A percentile compares a stretch with the other conserved stretches of the same genome.
These are phyloP conservation scores for Solanum tarijense DNA, from an alignment of 257 asterid genomes.

Conservation along the genomic window DNA sequence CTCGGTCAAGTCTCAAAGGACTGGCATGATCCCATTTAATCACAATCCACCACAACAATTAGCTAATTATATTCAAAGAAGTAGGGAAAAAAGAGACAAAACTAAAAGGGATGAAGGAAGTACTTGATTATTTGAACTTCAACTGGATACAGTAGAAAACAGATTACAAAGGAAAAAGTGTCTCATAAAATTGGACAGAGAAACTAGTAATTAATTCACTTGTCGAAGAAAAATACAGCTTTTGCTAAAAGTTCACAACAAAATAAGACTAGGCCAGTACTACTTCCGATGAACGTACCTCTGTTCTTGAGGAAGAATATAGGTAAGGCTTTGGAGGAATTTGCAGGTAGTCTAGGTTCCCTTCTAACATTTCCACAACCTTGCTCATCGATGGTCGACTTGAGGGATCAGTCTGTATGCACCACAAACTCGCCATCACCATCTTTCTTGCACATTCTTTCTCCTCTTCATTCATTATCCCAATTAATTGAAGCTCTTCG, in stretches of 20 bases:
- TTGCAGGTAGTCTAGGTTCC: neutral
- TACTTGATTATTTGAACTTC: no score
- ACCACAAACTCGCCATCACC: slow-evolving; percentile 32
- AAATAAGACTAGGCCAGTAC: neutral
- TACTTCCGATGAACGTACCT: no score
- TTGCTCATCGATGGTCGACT: slow-evolving; percentile 19
- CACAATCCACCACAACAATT: neutral
- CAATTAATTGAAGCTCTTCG: neutral
- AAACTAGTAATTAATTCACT: no score
- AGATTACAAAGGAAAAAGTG: no score
- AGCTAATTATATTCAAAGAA: accelerated
- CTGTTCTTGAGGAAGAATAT: neutral
- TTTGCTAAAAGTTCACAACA: neutral
- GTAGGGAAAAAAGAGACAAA: no score
- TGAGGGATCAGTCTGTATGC: slow-evolving; percentile 30
- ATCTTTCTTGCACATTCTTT: slow-evolving; percentile 7
- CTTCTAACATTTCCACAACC: slow-evolving; percentile 36
- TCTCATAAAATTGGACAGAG: no score
- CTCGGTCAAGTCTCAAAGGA: neutral
- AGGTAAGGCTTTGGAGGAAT: slow-evolving; percentile 24
- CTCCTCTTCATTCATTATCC: slow-evolving; percentile 5
- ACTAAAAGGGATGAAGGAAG: no score
- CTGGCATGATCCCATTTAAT: neutral
- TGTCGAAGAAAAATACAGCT: no score
- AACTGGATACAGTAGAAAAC: no score